Conservation (phyloP, 2,329 filamentous ascomycete species). For the Clarireedia paspali region DNA sequence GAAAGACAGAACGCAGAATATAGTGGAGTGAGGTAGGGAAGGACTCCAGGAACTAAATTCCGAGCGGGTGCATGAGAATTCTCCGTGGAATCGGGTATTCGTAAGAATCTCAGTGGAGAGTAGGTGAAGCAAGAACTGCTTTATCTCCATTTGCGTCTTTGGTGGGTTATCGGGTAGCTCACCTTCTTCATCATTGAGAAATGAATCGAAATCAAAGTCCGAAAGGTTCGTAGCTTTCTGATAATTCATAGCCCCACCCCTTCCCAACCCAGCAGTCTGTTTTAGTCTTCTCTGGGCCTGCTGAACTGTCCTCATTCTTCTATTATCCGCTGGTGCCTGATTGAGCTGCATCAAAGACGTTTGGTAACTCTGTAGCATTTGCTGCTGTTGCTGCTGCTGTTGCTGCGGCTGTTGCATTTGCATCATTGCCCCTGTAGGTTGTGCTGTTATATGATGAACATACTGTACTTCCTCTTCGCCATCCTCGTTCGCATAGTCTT, state of each 20-base stretch:
- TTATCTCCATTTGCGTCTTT: constrained; percentile 37
- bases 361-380: background rate
- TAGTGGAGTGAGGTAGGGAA: constrained; percentile 52
- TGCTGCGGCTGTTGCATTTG: background rate
- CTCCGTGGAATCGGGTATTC: constrained; percentile 39
- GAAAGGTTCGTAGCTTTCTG: too few species aligned
- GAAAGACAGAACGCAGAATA: constrained; percentile 47
- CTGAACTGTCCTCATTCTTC: too few species aligned
- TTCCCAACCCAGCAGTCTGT: too few species aligned
- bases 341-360: too few species aligned
- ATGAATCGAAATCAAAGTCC: too few species aligned
- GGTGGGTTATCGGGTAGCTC: constrained; percentile 9
- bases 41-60: constrained; percentile 52
- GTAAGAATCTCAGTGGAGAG: constrained; percentile 48
- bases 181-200: constrained; percentile 5
- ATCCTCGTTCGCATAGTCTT: constrained; percentile 11
- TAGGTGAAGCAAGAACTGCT: constrained; percentile 50
- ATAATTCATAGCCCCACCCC: too few species aligned
- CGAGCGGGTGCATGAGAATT: constrained; percentile 48
- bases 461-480: constrained; percentile 23
- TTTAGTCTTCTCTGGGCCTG: too few species aligned
- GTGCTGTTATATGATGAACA: background rate
- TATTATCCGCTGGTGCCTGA: too few species aligned
- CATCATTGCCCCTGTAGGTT: background rate
- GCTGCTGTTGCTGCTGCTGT: background rate